Base-by-base conservation (phyloP, 176 grass and related monocot species). In the Zoysia pacifica region DNA sequence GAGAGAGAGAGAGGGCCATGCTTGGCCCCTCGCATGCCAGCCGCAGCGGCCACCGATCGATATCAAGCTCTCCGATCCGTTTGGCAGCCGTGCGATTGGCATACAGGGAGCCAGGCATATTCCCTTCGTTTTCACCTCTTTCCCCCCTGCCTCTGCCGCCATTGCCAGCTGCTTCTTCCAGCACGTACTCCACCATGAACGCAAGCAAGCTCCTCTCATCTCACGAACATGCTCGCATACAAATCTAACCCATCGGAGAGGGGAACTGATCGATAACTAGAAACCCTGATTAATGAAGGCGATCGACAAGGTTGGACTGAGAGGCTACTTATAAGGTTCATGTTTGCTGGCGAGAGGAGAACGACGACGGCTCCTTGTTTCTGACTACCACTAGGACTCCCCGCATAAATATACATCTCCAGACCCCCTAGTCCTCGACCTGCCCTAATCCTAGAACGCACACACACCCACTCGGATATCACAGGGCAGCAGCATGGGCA, bases 101-200 rank as follows among this genome's bases (percentile, higher is more conserved):
- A 90, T 90, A 90, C 88, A 90, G 84, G 88, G 88, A 90, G 88
- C 88, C 88, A 90, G 88, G 88, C 88, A 90, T 86, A 83, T 70
- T 72, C 79, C 74, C 55, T 76, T 66, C 42, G 52, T 67, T 72
- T 72, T 79, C 80, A 88, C 81, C 86, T 83, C 74, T 60, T 67
- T 38, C 28, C 54, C 48, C 48, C 38, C 49, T 60, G 20, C 49
- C 28, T 28, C 28, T 1, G 11, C 59, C 19, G 11, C 74, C 43
- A 56, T 36, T 49, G 68, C 62, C 65, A 12, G 18, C 70, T 18
- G 48, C n/a, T 44, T 40, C 46, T 70, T 49, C 68, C 47, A 51
- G 5, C 36, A 75, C 11, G 67, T 28, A 28, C 28, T 0, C 28
- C 28, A 28, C 52, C 28, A 51, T 46, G 20, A 47, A 56, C 6